phyloP scores from a whole-genome alignment of 2,329 filamentous ascomycete species.

The Fusarium newnesense region DNA sequence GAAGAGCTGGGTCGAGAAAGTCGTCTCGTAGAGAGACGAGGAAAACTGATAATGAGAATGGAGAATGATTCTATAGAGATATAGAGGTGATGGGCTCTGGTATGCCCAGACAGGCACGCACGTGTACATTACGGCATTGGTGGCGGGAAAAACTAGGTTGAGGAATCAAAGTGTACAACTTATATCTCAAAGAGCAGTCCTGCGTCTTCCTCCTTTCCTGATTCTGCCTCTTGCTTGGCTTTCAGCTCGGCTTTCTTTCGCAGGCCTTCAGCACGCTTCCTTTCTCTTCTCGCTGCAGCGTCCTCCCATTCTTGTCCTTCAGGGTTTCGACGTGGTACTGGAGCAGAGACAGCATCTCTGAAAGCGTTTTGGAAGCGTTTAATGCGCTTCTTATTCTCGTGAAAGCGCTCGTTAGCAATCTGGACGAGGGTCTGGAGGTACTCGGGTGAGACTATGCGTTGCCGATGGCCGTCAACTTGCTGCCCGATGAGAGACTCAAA shows the following conservation, averaged over 20 bases:
- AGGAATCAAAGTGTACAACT: conserved; percentile 43
- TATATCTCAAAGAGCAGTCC: conserved; percentile 37
- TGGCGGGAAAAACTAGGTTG: conserved; percentile 47
- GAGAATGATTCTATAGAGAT: conserved; percentile 30
- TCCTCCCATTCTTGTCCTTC: conserved; percentile 65
- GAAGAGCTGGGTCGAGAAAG: conserved; percentile 86
- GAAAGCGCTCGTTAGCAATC: conserved; percentile 80
- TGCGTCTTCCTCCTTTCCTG: conserved; percentile 32
- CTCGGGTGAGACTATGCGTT: conserved; percentile 67
- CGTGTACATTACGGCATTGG: conserved; percentile 49
- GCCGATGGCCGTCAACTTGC: conserved; percentile 50
- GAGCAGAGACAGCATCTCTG: conserved; percentile 45
- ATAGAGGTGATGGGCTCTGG: conserved; percentile 28
- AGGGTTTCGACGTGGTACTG: conserved; percentile 42
- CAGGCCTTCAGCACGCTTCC: conserved; percentile 69
- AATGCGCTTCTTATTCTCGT: conserved; percentile 74
- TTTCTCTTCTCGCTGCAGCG: conserved; percentile 59
- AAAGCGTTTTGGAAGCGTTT: conserved; percentile 69
- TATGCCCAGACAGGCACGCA: conserved; percentile 29
- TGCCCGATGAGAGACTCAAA: conserved; percentile 84
- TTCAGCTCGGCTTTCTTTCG: conserved; percentile 58
- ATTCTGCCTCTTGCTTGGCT: conserved; percentile 27
- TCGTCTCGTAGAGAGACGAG: conserved; percentile 60
- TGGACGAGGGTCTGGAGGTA: conserved; percentile 75
- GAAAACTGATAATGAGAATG: conserved; percentile 4